Base-by-base conservation (phyloP, 108 stramenopile genomes). In the Skeletonema costatum region DNA sequence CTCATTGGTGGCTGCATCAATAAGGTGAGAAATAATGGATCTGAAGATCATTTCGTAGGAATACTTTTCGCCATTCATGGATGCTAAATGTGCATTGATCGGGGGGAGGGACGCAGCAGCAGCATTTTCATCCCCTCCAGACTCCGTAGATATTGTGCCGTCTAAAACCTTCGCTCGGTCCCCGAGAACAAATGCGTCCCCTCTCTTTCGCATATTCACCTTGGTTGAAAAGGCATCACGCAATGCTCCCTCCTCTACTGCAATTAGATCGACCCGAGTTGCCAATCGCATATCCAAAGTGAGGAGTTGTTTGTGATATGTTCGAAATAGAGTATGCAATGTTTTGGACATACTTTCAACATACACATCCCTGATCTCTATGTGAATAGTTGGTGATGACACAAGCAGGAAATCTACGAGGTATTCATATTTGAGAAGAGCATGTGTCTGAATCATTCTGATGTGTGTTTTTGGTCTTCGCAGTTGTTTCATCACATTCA, bases 1-100 rank as follows among this genome's bases (percentile, higher is more conserved):
- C 75, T 99, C 99, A 71, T 97, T 97, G 6, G 97, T 97, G 10
- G 97, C 98, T 12, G 97, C 92, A 85, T 99, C 97, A 50, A 98
- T 88, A 48, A 99, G 87, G 72, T 99, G 99, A 66, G 93, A 92
- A 78, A 98, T 80, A 39, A 97, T 75, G 19, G 93, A 94, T 29
- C 98, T 88, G 71, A 99, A 89, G 19, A 99, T 81, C 53, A 90
- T 97, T 82, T 99, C 99, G 70, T 98, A 99, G 1, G 97, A 94
- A 66, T 90, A 97, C 42, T 79, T 84, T 41, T 86, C 71, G 7
- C 84, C 86, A 72, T 97, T 96, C 59, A 91, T 91, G 42, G 83
- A 61, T 14, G 98, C 98, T 19, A 99, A 88, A 77, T 99, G 98
- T 2, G 97, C 95, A 66, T 96, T 78, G 32, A 99, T 93, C 7